Conservation (phyloP, 2,329 filamentous ascomycete genomes). For the Leptographium lundbergii region DNA sequence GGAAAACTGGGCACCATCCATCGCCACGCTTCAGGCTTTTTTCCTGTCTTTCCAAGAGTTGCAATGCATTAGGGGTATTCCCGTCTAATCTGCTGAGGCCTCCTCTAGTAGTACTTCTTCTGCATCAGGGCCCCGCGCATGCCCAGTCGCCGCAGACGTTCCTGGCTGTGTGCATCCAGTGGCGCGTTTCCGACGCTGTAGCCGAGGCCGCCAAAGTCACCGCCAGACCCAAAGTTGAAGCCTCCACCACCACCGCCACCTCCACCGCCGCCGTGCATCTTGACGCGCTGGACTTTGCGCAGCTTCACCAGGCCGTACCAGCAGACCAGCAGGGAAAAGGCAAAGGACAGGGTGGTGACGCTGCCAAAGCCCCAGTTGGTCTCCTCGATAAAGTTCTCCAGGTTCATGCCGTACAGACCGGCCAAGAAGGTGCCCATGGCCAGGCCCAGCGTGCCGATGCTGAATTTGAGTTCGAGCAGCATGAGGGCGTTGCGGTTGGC, state of each 20-base stretch:
- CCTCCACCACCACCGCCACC: too few species aligned
- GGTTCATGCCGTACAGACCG: slow-evolving; percentile 99
- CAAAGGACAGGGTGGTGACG: slow-evolving; percentile 57
- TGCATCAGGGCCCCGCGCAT: slow-evolving; percentile 13
- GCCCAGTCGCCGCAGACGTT: slow-evolving; percentile 36
- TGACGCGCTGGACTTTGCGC: slow-evolving; percentile 38
- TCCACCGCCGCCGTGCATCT: slow-evolving; percentile 16
- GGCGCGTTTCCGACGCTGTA: background rate
- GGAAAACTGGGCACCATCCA: too few species aligned
- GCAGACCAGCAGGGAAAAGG: slow-evolving; percentile 67
- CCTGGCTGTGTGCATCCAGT: slow-evolving; percentile 26
- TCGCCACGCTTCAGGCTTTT: too few species aligned
- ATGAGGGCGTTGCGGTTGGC: slow-evolving; percentile 97
- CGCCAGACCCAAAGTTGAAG: background rate
- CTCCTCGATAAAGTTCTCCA: slow-evolving; percentile 97
- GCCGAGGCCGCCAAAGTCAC: background rate
- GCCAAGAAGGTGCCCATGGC: slow-evolving; percentile 91
- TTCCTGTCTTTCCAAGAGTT: too few species aligned
- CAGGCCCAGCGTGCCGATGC: slow-evolving; percentile 86
- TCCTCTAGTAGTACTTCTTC: slow-evolving; percentile 9
- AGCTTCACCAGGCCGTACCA: slow-evolving; percentile 75
- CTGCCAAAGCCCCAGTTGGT: slow-evolving; percentile 72
- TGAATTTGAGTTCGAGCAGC: slow-evolving; percentile 93
- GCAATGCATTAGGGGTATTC: background rate
- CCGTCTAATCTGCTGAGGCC: background rate